Base-by-base conservation (phyloP, 1,284 basidiomycete species). In the Dichomitus squalens region DNA sequence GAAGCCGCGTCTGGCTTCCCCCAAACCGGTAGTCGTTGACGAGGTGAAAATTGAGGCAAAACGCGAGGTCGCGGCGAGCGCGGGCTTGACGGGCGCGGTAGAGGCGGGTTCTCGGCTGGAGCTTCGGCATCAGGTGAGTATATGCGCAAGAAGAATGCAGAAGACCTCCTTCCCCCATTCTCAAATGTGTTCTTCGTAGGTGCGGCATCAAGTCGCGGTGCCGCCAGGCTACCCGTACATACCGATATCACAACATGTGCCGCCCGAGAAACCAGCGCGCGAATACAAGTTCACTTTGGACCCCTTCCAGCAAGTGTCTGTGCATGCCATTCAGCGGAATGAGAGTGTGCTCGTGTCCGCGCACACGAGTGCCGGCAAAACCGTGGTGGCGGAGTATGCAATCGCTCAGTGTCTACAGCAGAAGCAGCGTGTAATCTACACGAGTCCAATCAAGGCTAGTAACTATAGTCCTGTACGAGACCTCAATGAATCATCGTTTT, bases 341-440 rank as follows among this genome's bases (percentile, higher is more conserved):
- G 97, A 99, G 77, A 95, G 92, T 68, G 97, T 99, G 3, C 82
- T 99, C 48, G 97, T 99, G 1, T 98, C 96, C n/a, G 96, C 96
- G 0, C 96, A 99, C 76, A 99, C 96, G 1, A 96, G 93, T 74
- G 96, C 96, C 16, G 96, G 96, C 66, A 98, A 99, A 77, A 98
- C 96, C 2, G 96, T 98, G 54, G 96, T 99, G 53, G 97, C 97
- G 53, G 97, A 99, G 77, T 99, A 98, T 74, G 97, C 97, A 41
- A 99, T 99, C 70, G 97, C 97, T 0, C 95, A 96, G 69, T 96
- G 93, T 79, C 79, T 99, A 64, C 85, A 86, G 72, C 86, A 90
- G 70, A 95, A 94, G 68, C 95, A 98, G 75, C 84, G 97, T 73
- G 96, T 99, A 59, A 98, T 99, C 60, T 99, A 99, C 76, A 99